Percentiles rank a stretch among this genome's conserved stretches.
phyloP scores from a whole-genome alignment of 2,329 filamentous ascomycete genomes.

The Camptophora hylomeconis region DNA sequence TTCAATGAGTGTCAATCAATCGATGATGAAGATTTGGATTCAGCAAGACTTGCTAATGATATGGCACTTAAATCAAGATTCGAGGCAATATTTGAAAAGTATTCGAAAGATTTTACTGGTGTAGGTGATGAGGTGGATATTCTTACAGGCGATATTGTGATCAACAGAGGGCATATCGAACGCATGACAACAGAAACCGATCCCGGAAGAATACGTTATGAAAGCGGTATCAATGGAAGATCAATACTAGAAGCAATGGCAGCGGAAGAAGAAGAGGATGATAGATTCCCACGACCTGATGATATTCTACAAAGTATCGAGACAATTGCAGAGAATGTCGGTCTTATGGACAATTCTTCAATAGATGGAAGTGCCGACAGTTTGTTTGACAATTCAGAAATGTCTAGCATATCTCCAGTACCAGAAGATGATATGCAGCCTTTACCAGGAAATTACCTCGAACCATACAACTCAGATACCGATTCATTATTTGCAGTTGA shows the following conservation, averaged over 20 bases:
- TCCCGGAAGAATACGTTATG: conserved; percentile 21
- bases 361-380: too few relatives aligned
- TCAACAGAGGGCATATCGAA: conserved; percentile 76
- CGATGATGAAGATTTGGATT: conserved; percentile 15
- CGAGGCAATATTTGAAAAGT: conserved; percentile 81
- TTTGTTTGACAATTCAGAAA: too few relatives aligned
- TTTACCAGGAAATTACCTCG: too few relatives aligned
- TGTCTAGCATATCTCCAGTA: background rate
- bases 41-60: conserved; percentile 52
- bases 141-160: conserved; percentile 64
- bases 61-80: conserved; percentile 67
- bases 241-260: conserved; percentile 16
- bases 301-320: conserved; percentile 16
- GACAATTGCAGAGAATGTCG: conserved; percentile 14
- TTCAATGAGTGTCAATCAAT: conserved; percentile 8
- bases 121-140: conserved; percentile 86
- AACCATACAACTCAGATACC: conserved; percentile 4
- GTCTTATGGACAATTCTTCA: conserved; percentile 7
- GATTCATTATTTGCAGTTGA: conserved; percentile 10
- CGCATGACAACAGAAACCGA: conserved; percentile 47
- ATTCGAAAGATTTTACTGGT: conserved; percentile 66
- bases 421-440: background rate
- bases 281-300: conserved; percentile 9
- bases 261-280: conserved; percentile 5
- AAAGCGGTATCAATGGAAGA: conserved; percentile 6